Conservation (phyloP, 306 rosid species). For the Prinsepia uniflora region DNA sequence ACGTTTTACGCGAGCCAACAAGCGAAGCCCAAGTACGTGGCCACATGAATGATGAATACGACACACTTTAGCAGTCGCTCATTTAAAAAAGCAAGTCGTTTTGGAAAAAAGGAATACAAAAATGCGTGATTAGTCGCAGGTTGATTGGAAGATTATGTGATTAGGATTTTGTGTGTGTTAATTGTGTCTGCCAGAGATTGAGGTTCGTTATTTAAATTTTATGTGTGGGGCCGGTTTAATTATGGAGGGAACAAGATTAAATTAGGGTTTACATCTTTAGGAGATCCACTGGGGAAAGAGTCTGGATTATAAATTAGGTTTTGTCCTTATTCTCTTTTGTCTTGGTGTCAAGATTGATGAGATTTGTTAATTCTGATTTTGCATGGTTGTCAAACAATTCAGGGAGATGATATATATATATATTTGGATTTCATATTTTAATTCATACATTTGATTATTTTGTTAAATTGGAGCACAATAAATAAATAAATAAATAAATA, state of each 20-base stretch:
- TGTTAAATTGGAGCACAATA: too few species aligned
- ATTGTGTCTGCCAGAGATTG: conserved; percentile 16
- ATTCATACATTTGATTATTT: too few species aligned
- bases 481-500: too few species aligned
- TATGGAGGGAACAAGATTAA: conserved; percentile 20
- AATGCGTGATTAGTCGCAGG: conserved; percentile 8
- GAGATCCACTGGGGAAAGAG: conserved; percentile 23
- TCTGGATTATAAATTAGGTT: conserved; percentile 20
- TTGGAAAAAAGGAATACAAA: background rate
- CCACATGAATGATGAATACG: background rate
- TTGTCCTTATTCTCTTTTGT: conserved; percentile 7
- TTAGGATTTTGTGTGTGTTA: background rate
- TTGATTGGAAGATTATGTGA: background rate
- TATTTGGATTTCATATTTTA: too few species aligned
- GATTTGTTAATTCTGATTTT: too few species aligned
- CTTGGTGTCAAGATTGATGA: background rate
- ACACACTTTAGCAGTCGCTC: background rate
- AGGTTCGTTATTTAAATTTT: background rate
- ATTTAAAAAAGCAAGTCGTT: background rate
- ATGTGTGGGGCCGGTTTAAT: conserved; percentile 17
- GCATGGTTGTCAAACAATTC: too few species aligned
- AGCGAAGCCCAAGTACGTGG: conserved; percentile 8
- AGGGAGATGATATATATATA: too few species aligned
- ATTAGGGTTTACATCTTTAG: background rate
- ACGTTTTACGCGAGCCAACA: conserved; percentile 31